These are phyloP conservation scores for Penicillium hordei DNA, from an alignment of 2,329 filamentous ascomycete genomes.

Conservation along the genomic window DNA sequence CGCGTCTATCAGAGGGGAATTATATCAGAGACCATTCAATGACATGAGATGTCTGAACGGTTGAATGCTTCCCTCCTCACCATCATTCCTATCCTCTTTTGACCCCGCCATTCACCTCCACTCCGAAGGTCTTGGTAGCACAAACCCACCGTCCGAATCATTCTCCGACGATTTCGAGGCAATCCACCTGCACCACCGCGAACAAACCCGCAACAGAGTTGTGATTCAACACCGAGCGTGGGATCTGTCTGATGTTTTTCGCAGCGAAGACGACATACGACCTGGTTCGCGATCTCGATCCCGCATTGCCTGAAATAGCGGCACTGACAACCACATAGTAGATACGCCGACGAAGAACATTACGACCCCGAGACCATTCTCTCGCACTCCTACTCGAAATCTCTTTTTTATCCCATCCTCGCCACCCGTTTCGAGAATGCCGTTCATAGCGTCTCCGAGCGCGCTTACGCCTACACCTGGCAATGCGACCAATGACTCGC, in stretches of 20 bases:
- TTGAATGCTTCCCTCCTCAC: conserved; percentile 38
- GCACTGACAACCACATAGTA: conserved; percentile 15
- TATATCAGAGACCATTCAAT: conserved; percentile 8
- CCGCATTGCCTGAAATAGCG: background rate
- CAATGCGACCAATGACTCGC: conserved; percentile 34
- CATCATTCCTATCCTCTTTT: conserved; percentile 48
- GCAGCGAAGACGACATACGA: conserved; percentile 44
- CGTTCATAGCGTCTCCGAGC: conserved; percentile 44
- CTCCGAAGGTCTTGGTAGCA: conserved; percentile 41
- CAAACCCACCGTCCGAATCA: conserved; percentile 32
- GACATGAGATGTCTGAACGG: conserved; percentile 21
- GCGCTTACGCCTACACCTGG: conserved; percentile 39
- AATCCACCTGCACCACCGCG: conserved; percentile 34
- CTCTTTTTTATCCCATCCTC: conserved; percentile 33
- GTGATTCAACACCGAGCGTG: conserved; percentile 47
- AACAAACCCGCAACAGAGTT: conserved; percentile 38
- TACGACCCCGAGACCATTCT: conserved; percentile 13
- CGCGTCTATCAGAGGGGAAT: conserved; percentile 29
- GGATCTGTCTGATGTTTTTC: conserved; percentile 45
- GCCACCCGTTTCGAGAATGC: conserved; percentile 38
- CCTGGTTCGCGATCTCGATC: conserved; percentile 27
- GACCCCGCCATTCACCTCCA: conserved; percentile 52
- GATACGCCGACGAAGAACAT: conserved; percentile 41
- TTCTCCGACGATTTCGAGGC: conserved; percentile 45
- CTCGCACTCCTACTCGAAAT: conserved; percentile 15